Evolutionary conservation across 2,329 filamentous ascomycete species (phyloP).

Genomic region (Niveomyces coronatus): DNA sequence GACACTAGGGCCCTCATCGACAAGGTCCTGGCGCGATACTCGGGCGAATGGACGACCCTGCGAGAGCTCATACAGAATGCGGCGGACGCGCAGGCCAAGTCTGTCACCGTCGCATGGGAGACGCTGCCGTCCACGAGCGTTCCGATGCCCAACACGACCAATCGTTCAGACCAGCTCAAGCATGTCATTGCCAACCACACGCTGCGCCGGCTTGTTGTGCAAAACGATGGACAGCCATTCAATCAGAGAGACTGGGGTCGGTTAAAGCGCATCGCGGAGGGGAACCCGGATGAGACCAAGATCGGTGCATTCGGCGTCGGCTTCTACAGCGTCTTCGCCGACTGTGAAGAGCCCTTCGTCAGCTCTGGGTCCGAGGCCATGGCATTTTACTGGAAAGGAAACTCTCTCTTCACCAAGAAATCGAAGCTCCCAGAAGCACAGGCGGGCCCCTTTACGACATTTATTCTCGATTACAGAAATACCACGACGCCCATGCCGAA

Average conservation of each 20-base stretch:
- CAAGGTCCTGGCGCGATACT: conserved; percentile 93
- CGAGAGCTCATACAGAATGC: conserved; percentile 96
- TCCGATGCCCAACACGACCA: conserved; percentile 55
- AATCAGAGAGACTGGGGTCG: conserved; percentile 85
- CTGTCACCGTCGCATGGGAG: conserved; percentile 85
- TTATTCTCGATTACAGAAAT: conserved; percentile 89
- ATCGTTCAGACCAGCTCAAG: conserved; percentile 63
- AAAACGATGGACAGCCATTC: conserved; percentile 86
- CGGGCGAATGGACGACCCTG: conserved; percentile 83
- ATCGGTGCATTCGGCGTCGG: conserved; percentile 97
- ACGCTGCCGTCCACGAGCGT: conserved; percentile 74
- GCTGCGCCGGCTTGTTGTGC: conserved; percentile 74
- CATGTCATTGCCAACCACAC: conserved; percentile 81
- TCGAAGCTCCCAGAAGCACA: conserved; percentile 61
- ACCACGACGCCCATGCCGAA: conserved; percentile 78
- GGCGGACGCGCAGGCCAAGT: conserved; percentile 88
- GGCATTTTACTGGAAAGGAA: conserved; percentile 99
- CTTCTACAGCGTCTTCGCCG: conserved; percentile 97
- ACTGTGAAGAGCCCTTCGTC: conserved; percentile 96
- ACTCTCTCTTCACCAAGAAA: conserved; percentile 86
- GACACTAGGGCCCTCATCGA: conserved; percentile 95
- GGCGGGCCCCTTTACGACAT: conserved; percentile 66
- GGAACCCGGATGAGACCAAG: conserved; percentile 97
- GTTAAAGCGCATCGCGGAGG: conserved; percentile 94
- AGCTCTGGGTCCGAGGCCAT: conserved; percentile 87